phyloP scores from a whole-genome alignment of 805 yeast species.

The Candida insectorum region DNA sequence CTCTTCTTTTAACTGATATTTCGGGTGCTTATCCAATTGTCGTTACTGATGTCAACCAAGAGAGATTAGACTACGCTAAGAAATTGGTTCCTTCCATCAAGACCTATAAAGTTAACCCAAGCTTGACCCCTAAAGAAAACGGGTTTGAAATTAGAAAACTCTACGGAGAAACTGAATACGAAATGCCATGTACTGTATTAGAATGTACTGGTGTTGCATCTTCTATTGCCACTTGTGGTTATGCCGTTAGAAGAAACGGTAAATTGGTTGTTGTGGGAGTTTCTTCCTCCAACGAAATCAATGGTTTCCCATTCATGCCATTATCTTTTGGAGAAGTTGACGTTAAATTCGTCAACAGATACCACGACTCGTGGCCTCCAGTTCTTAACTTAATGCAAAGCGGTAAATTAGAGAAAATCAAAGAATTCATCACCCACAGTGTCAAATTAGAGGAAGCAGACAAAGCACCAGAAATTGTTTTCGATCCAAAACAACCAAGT shows the following conservation, averaged over 20 bases:
- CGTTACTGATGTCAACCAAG: slow-evolving; percentile 20
- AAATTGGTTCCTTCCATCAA: slow-evolving; percentile 11
- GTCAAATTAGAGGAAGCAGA: slow-evolving; percentile 19
- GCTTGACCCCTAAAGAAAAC: slow-evolving; percentile 10
- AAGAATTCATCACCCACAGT: slow-evolving; percentile 17
- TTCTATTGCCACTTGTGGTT: slow-evolving; percentile 17
- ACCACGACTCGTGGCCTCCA: slow-evolving; percentile 17
- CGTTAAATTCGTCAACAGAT: slow-evolving; percentile 16
- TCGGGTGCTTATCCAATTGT: slow-evolving; percentile 22
- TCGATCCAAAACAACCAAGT: slow-evolving; percentile 14
- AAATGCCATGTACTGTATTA: slow-evolving; percentile 21
- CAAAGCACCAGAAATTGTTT: slow-evolving; percentile 16
- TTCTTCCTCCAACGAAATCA: slow-evolving; percentile 15
- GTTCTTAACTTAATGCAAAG: slow-evolving; percentile 13
- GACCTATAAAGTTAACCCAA: slow-evolving; percentile 10
- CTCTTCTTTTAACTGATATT: slow-evolving; percentile 17
- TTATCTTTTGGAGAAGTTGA: slow-evolving; percentile 18
- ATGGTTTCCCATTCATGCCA: slow-evolving; percentile 22
- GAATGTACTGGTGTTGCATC: slow-evolving; percentile 22
- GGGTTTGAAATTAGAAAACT: slow-evolving; percentile 19
- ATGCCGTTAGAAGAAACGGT: slow-evolving; percentile 17
- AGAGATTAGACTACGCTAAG: slow-evolving; percentile 20
- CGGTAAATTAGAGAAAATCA: slow-evolving; percentile 15
- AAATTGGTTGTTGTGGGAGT: slow-evolving; percentile 18
- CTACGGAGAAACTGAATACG: slow-evolving; percentile 23